Base-by-base conservation (phyloP, 2,329 filamentous ascomycete species). In the Aciculosporium take region DNA sequence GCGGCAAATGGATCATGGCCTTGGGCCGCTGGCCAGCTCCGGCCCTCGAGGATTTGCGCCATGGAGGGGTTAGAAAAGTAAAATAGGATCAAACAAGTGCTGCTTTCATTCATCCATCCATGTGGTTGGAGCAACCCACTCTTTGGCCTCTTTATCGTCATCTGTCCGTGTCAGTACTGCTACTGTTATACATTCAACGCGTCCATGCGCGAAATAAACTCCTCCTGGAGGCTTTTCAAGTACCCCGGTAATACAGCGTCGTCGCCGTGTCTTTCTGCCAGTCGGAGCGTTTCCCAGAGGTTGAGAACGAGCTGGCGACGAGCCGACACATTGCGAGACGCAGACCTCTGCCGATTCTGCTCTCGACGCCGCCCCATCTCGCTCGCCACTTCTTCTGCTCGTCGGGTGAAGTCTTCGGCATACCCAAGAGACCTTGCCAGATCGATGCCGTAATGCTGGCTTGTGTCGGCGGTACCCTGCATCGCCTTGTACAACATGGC, bases 401-500 rank as follows among this genome's bases (percentile, higher is more conserved):
- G 68, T 6, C 79, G 63, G 2, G 94, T 64, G 3, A 94, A 74
- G 1, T 62, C 61, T 0, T 69, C 56, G 0, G 89, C 86, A 6
- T 94, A 70, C 0, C 82, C 79, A 20, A 91, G 69, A 0, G 86
- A 72, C 25, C 76, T 75, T 0, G 89, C 87, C 3, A 95, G 69
- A 1, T 79, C 71, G n/a, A 95, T 71, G 0, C 91, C 91, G 52
- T 98, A 98, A 49, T 86, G 78, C 3, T 57, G 49, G 35, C 76
- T 66, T 41, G 85, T 77, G 42, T 75, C 63, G 1, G 84, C 74
- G 0, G 73, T 74, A 0, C 91, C 89, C 12, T 81, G 72, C 0
- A 74, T 69, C 29, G 95, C 72, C 48, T 79, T 88, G 62, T 96
- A 96, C 0, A 91, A 67, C 87, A 96, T 95, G 0, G 72, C 84